Conservation (phyloP, 1,284 basidiomycete genomes). For the Rhodotorula sp. region DNA sequence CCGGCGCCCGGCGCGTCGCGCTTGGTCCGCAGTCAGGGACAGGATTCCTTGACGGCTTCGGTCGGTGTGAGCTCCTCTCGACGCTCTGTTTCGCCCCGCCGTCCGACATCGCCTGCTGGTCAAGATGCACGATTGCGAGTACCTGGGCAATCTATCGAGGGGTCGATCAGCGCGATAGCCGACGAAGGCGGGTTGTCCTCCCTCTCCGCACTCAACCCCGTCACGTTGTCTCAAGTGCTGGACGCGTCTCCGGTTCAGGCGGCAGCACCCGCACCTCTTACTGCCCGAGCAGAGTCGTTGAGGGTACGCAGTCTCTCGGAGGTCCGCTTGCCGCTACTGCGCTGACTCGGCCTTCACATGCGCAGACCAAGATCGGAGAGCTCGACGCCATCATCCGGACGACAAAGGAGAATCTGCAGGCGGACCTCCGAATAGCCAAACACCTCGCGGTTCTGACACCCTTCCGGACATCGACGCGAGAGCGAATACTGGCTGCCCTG, state of each 20-base stretch:
- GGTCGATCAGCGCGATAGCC: no score
- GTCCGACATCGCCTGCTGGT: no score
- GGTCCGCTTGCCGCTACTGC: neutral
- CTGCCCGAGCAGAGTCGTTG: slow-evolving; percentile 21
- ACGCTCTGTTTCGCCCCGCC: no score
- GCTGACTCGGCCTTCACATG: neutral
- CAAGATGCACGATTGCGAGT: no score
- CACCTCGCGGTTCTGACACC: slow-evolving; percentile 85
- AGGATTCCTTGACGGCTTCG: neutral
- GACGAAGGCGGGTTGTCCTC: no score
- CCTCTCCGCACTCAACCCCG: neutral
- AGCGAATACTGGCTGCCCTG: slow-evolving; percentile 65
- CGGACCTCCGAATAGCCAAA: slow-evolving; percentile 68
- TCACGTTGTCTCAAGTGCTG: slow-evolving; percentile 3
- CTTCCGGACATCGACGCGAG: slow-evolving; percentile 78
- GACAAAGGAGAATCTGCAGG: slow-evolving; percentile 65
- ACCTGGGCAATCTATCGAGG: no score
- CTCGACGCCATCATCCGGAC: slow-evolving; percentile 62
- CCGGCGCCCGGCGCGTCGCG: neutral
- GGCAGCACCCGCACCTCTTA: neutral
- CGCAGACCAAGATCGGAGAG: slow-evolving; percentile 62
- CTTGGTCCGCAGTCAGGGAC: neutral
- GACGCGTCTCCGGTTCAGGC: neutral
- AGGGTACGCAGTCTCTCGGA: slow-evolving; percentile 21
- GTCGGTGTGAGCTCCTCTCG: neutral